A percentile compares a stretch with the other conserved stretches of the same genome.
Conservation (phyloP, 1,284 basidiomycete genomes). For the Naganishia sp. region DNA sequence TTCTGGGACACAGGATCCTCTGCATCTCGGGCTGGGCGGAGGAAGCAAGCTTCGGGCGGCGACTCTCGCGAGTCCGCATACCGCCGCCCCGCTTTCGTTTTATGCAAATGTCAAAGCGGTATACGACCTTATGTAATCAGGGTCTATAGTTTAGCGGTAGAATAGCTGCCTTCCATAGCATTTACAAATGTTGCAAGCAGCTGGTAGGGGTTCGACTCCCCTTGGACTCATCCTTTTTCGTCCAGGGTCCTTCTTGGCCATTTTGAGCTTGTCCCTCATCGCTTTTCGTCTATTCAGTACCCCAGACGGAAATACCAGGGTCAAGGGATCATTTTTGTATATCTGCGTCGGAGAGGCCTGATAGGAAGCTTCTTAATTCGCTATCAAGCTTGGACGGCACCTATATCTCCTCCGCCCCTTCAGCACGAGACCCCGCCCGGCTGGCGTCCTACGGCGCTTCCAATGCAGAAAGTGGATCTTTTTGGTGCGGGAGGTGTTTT, state of each 20-base stretch:
- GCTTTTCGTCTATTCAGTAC: too few species aligned
- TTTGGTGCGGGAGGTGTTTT: too few species aligned
- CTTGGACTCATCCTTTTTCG: constrained; percentile 12
- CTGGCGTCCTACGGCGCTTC: too few species aligned
- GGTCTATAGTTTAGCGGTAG: constrained; percentile 16
- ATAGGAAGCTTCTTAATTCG: too few species aligned
- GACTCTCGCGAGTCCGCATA: constrained; percentile 20
- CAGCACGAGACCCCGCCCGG: too few species aligned
- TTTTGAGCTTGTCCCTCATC: too few species aligned
- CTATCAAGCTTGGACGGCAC: too few species aligned
- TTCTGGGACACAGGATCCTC: not conserved
- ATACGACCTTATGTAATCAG: not conserved
- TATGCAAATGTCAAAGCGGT: not conserved
- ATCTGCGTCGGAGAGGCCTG: too few species aligned
- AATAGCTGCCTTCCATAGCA: constrained; percentile 3
- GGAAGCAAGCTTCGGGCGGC: not conserved
- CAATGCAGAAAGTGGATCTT: too few species aligned
- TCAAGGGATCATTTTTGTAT: too few species aligned
- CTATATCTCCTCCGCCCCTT: too few species aligned
- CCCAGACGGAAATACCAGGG: too few species aligned
- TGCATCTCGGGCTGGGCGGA: not conserved
- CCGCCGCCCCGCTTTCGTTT: not conserved
- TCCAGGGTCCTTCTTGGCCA: not conserved
- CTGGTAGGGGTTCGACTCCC: constrained; percentile 18
- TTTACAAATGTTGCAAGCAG: not conserved